These are phyloP conservation scores for Aureobasidium sp. DNA, from an alignment of 2,329 filamentous ascomycete species.

Conservation along the genomic window DNA sequence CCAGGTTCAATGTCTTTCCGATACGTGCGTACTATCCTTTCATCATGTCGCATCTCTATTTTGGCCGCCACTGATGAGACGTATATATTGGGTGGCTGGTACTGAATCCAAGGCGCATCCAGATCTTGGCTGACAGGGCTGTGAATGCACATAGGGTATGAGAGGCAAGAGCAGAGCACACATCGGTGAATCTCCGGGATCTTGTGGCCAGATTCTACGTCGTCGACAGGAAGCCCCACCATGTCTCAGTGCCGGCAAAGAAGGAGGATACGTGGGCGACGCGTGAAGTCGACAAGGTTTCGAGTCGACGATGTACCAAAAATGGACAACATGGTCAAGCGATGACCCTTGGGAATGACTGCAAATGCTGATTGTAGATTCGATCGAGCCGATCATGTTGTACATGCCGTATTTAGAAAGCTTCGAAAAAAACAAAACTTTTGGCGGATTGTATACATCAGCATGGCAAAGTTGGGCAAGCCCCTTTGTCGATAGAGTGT, in stretches of 20 bases:
- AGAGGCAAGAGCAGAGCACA: not conserved
- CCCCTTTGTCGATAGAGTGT: too few species aligned
- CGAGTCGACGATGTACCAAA: not conserved
- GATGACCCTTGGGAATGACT: not conserved
- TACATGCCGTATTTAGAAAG: too few species aligned
- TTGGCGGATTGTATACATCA: too few species aligned
- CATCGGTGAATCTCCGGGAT: not conserved
- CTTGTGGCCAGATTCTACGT: not conserved
- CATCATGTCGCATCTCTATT: not conserved
- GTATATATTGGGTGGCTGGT: not conserved
- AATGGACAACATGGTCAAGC: not conserved
- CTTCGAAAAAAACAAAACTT: too few species aligned
- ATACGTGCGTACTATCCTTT: not conserved
- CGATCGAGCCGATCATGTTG: too few species aligned
- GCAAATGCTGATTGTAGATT: too few species aligned
- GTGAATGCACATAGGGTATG: not conserved
- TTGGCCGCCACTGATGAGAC: not conserved
- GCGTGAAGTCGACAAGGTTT: not conserved
- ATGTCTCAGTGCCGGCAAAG: not conserved
- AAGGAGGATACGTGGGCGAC: not conserved
- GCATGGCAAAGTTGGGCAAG: too few species aligned
- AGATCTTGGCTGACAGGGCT: not conserved
- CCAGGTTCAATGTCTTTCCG: not conserved
- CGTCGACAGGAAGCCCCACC: not conserved
- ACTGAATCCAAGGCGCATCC: too few species aligned